Base-by-base conservation (phyloP, 352 stramenopile species). In the Blastocystis sp. region DNA sequence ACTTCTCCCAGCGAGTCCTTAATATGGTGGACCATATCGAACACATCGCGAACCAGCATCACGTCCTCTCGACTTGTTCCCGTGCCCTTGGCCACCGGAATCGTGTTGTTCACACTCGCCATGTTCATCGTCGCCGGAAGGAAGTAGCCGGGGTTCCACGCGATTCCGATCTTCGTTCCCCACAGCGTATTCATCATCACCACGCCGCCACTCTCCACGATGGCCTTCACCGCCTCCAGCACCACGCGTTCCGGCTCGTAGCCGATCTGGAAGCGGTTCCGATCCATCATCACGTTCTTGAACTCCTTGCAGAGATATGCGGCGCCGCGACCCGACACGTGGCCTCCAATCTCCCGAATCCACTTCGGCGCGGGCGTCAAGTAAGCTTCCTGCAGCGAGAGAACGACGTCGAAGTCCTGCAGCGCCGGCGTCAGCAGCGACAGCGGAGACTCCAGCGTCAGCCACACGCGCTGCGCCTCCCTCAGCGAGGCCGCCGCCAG, bases 201-300 rank as follows among this genome's bases (percentile, higher is more conserved):
- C 16, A 78, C 67, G 38, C 67, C 67, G 18, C 42, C 67, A 32
- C 36, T 61, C 29, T 40, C 67, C 27, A 78, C 38, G 9, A 18
- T 40, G 36, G 56, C 34, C 51, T 61, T 32, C 38, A 78, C 48
- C 32, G 67, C 42, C 21, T 59, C 38, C 36, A 78, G 38, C 16
- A 78, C 11, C 14, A 34, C 40, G 14, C 21, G 3, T 40, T 78
- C 67, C 3, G 67, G 67, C n/a, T 59, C 27, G 38, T 78, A 78
- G 9, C 67, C 67, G 9, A 78, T 21, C 46, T 57, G 67, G 27
- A 78, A 61, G 8, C 51, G 46, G 21, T 27, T 56, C 4, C 67
- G 67, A 40, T 78, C 38, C 48, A 78, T 56, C 67, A 78, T 78
- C 21, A 78, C 36, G 38, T 78, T 78, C 67, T 78, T 78, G 7